phyloP scores from a whole-genome alignment of 352 stramenopile genomes.

The Phytophthora melonis region DNA sequence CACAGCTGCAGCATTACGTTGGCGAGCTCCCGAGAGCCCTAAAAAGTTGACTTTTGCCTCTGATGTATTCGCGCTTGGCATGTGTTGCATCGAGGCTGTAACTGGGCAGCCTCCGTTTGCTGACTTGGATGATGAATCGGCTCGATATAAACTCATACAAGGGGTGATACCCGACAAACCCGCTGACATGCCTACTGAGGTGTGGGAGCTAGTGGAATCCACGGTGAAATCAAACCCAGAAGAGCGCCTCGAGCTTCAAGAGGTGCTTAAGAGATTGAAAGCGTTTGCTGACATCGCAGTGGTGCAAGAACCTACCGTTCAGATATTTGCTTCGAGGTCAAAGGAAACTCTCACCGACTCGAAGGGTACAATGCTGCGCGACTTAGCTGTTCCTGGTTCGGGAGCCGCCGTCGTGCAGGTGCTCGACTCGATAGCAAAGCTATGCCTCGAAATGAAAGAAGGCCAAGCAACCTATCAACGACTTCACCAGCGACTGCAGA shows the following conservation, averaged over 20 bases:
- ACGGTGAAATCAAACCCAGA: background rate
- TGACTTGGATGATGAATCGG: background rate
- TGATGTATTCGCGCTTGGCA: background rate
- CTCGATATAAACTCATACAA: background rate
- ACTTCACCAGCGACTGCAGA: background rate
- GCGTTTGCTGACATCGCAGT: background rate
- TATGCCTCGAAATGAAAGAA: conserved; percentile 30
- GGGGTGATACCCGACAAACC: background rate
- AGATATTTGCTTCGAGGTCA: background rate
- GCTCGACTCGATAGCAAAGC: conserved; percentile 6
- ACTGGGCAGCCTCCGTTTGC: background rate
- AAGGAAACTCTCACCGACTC: background rate
- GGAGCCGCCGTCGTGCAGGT: background rate
- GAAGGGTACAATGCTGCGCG: background rate
- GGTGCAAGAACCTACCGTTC: no score
- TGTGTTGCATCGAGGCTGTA: background rate
- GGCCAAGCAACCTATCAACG: background rate
- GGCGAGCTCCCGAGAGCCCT: background rate
- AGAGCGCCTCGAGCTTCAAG: background rate
- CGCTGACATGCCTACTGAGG: background rate
- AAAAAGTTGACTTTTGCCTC: background rate
- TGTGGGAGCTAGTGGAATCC: background rate
- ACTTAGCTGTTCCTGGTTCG: conserved; percentile 21
- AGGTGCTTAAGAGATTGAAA: background rate
- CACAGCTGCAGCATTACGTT: background rate